phyloP scores from a whole-genome alignment of 805 yeast genomes.

The Jamesozyma jinghongensis region DNA sequence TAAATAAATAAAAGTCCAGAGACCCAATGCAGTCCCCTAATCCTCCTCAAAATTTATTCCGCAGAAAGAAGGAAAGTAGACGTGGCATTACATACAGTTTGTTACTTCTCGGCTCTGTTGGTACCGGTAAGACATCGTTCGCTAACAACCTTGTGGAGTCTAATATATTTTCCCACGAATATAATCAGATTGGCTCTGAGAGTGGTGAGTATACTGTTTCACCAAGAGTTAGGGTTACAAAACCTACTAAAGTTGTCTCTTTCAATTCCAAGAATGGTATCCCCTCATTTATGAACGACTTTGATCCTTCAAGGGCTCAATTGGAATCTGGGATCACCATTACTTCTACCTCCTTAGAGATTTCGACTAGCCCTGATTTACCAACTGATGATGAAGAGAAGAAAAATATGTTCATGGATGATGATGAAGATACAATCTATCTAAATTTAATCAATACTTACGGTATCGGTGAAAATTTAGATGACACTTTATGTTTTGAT shows the following conservation, averaged over 20 bases:
- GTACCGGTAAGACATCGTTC: slow-evolving; percentile 73
- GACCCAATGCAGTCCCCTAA: slow-evolving; percentile 5
- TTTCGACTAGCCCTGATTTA: slow-evolving; percentile 13
- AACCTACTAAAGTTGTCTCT: slow-evolving; percentile 36
- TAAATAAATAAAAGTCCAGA: no score
- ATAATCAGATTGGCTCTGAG: slow-evolving; percentile 30
- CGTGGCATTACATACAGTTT: slow-evolving; percentile 68
- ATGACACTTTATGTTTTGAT: slow-evolving; percentile 55
- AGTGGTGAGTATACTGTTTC: slow-evolving; percentile 14
- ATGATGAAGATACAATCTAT: slow-evolving; percentile 34
- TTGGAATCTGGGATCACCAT: slow-evolving; percentile 71
- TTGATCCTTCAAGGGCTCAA: slow-evolving; percentile 51
- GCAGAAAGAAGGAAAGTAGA: slow-evolving; percentile 57
- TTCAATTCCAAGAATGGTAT: slow-evolving; percentile 57
- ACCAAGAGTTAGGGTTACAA: slow-evolving; percentile 19
- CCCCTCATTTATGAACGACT: slow-evolving; percentile 46
- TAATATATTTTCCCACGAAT: slow-evolving; percentile 52
- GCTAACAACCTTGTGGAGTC: slow-evolving; percentile 59
- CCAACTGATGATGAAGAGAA: slow-evolving; percentile 4
- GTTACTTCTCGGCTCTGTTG: slow-evolving; percentile 64
- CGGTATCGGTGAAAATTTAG: slow-evolving; percentile 72
- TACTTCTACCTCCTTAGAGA: slow-evolving; percentile 35
- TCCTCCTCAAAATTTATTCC: slow-evolving; percentile 24
- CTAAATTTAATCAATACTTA: slow-evolving; percentile 64
- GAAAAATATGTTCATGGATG: slow-evolving; percentile 1